Percentiles rank a stretch among this genome's conserved stretches.
phyloP scores from a whole-genome alignment of 148 eudicot species.

The Selenicereus undatus region DNA sequence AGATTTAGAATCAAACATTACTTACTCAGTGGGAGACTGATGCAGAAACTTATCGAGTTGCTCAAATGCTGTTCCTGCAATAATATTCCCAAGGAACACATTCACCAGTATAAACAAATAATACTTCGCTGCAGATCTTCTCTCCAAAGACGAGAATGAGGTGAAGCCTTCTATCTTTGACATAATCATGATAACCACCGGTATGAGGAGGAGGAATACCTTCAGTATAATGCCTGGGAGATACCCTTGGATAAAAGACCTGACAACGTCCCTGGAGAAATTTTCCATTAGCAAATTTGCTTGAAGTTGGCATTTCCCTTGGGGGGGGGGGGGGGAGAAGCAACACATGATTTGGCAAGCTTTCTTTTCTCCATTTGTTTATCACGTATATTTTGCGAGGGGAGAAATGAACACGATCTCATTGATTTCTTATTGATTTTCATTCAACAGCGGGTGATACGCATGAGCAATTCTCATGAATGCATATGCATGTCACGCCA shows the following conservation, averaged over 20 bases:
- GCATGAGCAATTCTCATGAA: too few species aligned
- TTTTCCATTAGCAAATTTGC: neutral
- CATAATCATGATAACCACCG: conserved; percentile 50
- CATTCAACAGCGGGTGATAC: too few species aligned
- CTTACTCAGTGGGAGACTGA: conserved; percentile 60
- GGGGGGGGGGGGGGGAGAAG: too few species aligned
- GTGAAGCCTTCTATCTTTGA: conserved; percentile 58
- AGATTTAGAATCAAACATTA: neutral
- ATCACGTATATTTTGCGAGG: too few species aligned
- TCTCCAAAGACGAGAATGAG: conserved; percentile 50
- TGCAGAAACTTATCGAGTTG: conserved; percentile 46
- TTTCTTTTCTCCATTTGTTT: too few species aligned
- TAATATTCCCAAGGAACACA: conserved; percentile 57
- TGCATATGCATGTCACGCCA: too few species aligned
- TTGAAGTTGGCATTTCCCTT: too few species aligned
- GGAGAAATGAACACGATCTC: too few species aligned
- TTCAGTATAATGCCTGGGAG: conserved; percentile 58
- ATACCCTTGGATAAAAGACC: conserved; percentile 51
- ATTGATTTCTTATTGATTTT: too few species aligned
- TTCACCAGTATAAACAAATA: conserved; percentile 55
- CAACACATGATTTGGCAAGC: too few species aligned
- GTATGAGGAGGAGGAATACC: conserved; percentile 53
- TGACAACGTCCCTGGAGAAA: conserved; percentile 36
- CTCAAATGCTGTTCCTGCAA: conserved; percentile 56
- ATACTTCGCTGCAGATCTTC: conserved; percentile 54